Percentiles rank a stretch among this genome's conserved stretches.
phyloP scores from a whole-genome alignment of 805 yeast genomes.

The Kazachstania kunashirensis region DNA sequence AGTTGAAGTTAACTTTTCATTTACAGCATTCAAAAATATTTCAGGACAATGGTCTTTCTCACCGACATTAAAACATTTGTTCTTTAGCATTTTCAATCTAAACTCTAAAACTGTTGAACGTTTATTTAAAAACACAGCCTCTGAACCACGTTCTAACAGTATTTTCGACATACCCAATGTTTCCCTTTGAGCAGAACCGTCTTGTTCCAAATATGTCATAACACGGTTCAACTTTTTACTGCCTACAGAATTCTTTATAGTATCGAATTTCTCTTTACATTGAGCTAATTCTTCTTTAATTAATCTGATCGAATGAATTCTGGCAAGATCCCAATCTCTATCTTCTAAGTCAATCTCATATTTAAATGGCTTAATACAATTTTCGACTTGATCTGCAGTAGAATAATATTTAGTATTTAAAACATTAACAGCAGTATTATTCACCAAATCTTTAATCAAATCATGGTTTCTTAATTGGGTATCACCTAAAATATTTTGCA shows the following conservation, averaged over 20 bases:
- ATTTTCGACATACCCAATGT: conserved; percentile 77
- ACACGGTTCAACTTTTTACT: conserved; percentile 77
- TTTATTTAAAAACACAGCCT: conserved; percentile 71
- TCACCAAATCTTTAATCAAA: conserved; percentile 69
- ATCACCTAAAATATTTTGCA: conserved; percentile 58
- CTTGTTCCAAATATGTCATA: conserved; percentile 51
- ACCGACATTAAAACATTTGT: conserved; percentile 66
- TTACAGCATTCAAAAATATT: conserved; percentile 81
- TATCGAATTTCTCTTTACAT: conserved; percentile 54
- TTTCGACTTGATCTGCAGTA: conserved; percentile 97
- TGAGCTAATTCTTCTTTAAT: conserved; percentile 79
- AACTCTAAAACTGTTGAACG: conserved; percentile 60
- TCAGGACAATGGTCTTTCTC: conserved; percentile 92
- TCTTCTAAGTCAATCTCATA: conserved; percentile 95
- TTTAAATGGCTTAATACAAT: conserved; percentile 95
- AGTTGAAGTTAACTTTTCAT: conserved; percentile 84
- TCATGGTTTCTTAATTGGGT: conserved; percentile 81
- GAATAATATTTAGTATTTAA: conserved; percentile 70
- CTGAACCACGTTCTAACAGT: conserved; percentile 67
- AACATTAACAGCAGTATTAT: conserved; percentile 76
- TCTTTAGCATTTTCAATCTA: conserved; percentile 66
- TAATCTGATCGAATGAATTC: conserved; percentile 64
- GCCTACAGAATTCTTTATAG: conserved; percentile 64
- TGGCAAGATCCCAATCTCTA: conserved; percentile 79
- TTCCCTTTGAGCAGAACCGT: conserved; percentile 32